phyloP scores from a whole-genome alignment of 164 flowering plant species.

The Cinnamomum chago region DNA sequence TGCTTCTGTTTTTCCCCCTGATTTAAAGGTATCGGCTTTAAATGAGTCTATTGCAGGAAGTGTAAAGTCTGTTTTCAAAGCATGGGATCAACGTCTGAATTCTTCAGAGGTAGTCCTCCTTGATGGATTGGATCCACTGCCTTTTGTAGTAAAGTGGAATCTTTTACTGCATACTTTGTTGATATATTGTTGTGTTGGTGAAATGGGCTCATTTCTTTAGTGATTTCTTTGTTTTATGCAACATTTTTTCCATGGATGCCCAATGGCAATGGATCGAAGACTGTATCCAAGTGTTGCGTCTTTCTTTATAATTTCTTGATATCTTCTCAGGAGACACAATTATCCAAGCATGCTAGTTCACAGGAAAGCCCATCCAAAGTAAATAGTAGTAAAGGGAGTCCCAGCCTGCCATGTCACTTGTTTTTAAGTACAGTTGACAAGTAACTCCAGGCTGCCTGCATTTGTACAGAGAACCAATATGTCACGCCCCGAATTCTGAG shows the following conservation, averaged over 20 bases:
- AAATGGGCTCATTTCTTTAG: not conserved
- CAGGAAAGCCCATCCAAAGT: no score
- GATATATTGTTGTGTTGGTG: not conserved
- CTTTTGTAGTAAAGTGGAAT: not conserved
- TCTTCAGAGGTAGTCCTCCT: conserved; percentile 52
- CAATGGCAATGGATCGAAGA: not conserved
- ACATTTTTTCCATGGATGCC: not conserved
- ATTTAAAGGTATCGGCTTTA: conserved; percentile 69
- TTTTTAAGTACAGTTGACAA: no score
- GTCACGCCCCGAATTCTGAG: no score
- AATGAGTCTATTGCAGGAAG: conserved; percentile 93
- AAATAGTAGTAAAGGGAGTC: no score
- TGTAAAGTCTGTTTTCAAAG: conserved; percentile 81
- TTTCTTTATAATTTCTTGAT: not conserved
- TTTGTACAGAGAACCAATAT: no score
- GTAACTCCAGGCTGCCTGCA: no score
- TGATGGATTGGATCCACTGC: not conserved
- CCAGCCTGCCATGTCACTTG: no score
- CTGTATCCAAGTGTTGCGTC: not conserved
- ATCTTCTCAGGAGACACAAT: no score
- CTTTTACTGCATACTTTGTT: not conserved
- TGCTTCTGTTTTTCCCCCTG: not conserved
- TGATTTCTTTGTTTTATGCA: not conserved
- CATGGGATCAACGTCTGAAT: conserved; percentile 87
- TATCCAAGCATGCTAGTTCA: no score